Percentiles rank a stretch among this genome's conserved stretches.
Conservation (phyloP, 345 rosid species). For the Euphorbia lathyris region DNA sequence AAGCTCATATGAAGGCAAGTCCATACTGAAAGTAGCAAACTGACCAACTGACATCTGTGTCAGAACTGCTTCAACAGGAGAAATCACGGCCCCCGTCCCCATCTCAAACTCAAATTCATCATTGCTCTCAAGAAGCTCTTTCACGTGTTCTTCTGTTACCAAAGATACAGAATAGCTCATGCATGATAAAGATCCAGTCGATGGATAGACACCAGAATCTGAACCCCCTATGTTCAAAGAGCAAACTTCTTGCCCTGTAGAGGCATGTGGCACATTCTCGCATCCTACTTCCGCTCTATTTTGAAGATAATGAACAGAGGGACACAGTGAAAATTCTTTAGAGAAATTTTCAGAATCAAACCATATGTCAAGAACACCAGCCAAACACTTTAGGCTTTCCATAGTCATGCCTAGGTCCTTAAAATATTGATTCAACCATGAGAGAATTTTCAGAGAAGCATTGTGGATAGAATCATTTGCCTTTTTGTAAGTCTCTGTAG, state of each 20-base stretch:
- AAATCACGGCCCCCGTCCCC: slow-evolving; percentile 69
- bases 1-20: slow-evolving; percentile 44
- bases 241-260: slow-evolving; percentile 26
- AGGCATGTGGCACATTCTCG: slow-evolving; percentile 20
- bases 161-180: slow-evolving; percentile 62
- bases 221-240: slow-evolving; percentile 49
- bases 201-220: slow-evolving; percentile 55
- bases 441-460: slow-evolving; percentile 68
- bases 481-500: slow-evolving; percentile 55
- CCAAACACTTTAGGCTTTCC: slow-evolving; percentile 40
- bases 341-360: slow-evolving; percentile 37
- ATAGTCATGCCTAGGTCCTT: slow-evolving; percentile 36
- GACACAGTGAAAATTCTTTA: slow-evolving; percentile 40
- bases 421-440: slow-evolving; percentile 65
- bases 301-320: slow-evolving; percentile 21
- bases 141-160: slow-evolving; percentile 33
- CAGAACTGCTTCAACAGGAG: slow-evolving; percentile 57
- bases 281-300: slow-evolving; percentile 20
- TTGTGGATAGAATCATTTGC: slow-evolving; percentile 69
- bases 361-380: slow-evolving; percentile 36
- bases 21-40: slow-evolving; percentile 46
- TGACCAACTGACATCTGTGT: slow-evolving; percentile 85
- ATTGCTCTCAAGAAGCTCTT: slow-evolving; percentile 75
- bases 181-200: slow-evolving; percentile 55
- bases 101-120: slow-evolving; percentile 91